Conservation (phyloP, 495 filamentous ascomycete genomes). For the Lophiotrema nucula region DNA sequence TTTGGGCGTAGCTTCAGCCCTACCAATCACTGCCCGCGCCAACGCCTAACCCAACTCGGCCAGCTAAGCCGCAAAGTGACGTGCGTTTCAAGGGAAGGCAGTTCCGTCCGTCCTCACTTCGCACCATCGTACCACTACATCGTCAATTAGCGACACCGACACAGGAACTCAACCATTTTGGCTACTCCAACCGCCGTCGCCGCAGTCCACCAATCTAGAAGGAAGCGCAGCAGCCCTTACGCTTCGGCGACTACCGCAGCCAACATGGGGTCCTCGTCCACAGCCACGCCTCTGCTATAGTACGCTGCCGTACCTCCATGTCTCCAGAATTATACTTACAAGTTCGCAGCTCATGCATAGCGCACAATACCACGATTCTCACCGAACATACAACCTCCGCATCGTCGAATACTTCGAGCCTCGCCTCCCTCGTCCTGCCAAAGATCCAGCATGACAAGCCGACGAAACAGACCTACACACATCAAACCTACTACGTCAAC, state of each 20-base stretch:
- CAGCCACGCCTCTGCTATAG: constrained; percentile 77
- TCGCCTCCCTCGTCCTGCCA: constrained; percentile 91
- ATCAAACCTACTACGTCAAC: constrained; percentile 88
- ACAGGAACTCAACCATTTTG: not conserved
- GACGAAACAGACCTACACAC: constrained; percentile 91
- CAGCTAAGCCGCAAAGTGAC: too few species aligned
- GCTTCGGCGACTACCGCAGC: not conserved
- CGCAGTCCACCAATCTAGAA: not conserved
- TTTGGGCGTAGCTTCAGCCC: too few species aligned
- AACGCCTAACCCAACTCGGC: too few species aligned
- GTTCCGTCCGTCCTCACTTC: too few species aligned
- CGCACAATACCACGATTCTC: constrained; percentile 86
- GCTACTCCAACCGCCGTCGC: not conserved
- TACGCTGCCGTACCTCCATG: constrained; percentile 44
- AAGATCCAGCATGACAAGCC: constrained; percentile 81
- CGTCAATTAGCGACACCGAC: not conserved
- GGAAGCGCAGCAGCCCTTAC: not conserved
- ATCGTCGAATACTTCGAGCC: constrained; percentile 70
- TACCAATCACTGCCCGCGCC: too few species aligned
- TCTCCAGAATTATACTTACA: constrained; percentile 3
- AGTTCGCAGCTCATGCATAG: constrained; percentile 75
- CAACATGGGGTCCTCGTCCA: constrained; percentile 77
- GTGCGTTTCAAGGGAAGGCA: too few species aligned
- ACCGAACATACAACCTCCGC: constrained; percentile 83
- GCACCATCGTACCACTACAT: not conserved